Conservation (phyloP, 768 basidiomycete genomes). For the Rubroboletus satanas region DNA sequence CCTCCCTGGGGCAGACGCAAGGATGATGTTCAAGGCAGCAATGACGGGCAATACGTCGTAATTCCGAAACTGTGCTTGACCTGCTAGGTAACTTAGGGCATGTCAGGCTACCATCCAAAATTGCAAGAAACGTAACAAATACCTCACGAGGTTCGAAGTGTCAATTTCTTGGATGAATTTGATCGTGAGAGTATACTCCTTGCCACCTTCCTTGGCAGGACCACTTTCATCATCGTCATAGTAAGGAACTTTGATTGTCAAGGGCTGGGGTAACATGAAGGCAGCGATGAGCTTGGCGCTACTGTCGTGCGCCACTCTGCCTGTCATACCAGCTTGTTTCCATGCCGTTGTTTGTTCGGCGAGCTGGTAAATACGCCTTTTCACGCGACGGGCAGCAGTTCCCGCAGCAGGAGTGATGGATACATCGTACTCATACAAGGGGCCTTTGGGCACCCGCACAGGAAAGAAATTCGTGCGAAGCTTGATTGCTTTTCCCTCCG, state of each 20-base stretch:
- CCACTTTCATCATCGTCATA: slow-evolving; percentile 45
- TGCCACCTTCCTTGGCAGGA: slow-evolving; percentile 29
- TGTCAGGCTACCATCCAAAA: slow-evolving; percentile 5
- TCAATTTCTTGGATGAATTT: slow-evolving; percentile 43
- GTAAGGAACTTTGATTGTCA: slow-evolving; percentile 37
- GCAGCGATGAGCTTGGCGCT: slow-evolving; percentile 45
- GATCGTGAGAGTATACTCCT: slow-evolving; percentile 44
- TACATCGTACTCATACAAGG: slow-evolving; percentile 48
- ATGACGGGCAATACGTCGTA: slow-evolving; percentile 47
- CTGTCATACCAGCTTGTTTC: slow-evolving; percentile 37
- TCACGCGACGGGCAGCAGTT: slow-evolving; percentile 37
- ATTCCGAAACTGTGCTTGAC: slow-evolving; percentile 39
- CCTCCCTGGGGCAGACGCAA: slow-evolving; percentile 43
- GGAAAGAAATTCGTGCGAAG: slow-evolving; percentile 55
- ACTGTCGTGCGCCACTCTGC: slow-evolving; percentile 45
- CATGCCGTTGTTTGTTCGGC: slow-evolving; percentile 44
- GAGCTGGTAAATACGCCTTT: slow-evolving; percentile 44
- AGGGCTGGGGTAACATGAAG: slow-evolving; percentile 38
- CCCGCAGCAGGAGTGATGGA: slow-evolving; percentile 36
- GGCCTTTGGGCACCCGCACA: slow-evolving; percentile 42
- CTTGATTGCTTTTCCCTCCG: slow-evolving; percentile 39
- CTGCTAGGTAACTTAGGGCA: slow-evolving; percentile 43
- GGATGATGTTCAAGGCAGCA: slow-evolving; percentile 48
- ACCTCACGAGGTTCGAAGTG: slow-evolving; percentile 40
- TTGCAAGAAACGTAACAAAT: slow-evolving; percentile 4